Base-by-base conservation (phyloP, 164 flowering plant species). In the Chloranthus sessilifolius region DNA sequence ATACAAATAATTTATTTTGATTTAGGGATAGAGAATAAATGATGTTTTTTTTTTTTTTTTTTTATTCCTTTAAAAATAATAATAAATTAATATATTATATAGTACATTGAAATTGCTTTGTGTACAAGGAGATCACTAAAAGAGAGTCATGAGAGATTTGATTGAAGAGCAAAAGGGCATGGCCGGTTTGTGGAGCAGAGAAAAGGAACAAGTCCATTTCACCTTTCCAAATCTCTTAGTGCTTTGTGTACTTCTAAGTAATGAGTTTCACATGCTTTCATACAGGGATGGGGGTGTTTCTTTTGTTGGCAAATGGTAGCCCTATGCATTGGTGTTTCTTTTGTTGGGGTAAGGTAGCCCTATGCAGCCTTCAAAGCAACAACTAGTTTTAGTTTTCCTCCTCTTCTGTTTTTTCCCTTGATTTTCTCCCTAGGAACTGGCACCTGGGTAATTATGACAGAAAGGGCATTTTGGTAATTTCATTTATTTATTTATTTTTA, bases 261-360 rank as follows among this genome's bases (percentile, higher is more conserved):
- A 53, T 22, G 39, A 41, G 47, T 53, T 42, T 29, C 47, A 50
- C 40, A 53, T 28, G 37, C 56, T 40, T 53, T 36, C 23, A 6
- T 5, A 4, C 5, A 11, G 43, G 21, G 54, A 2, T 36, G 25
- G 6, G 23, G 5, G 35, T 23, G 33, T 52, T 43, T 54, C 42
- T 39, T 54, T 54, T 23, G 31, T 22, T 54, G 16, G 42, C 10
- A 33, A 33, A 54, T 43, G 31, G 41, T n/a, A n/a, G n/a, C n/a
- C n/a, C n/a, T n/a, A n/a, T n/a, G n/a, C n/a, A n/a, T n/a, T n/a
- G 5, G 35, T 23, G 33, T 52, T 43, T 54, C 42, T 39, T 54
- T 54, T 23, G 31, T 22, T 54, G 16, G 42, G 5, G 24, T 23
- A 54, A 54, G 31, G 41, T n/a, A n/a, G 42, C 31, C 24, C 6